Conservation (phyloP, 352 stramenopile species). For the Phytopythium boreale region DNA sequence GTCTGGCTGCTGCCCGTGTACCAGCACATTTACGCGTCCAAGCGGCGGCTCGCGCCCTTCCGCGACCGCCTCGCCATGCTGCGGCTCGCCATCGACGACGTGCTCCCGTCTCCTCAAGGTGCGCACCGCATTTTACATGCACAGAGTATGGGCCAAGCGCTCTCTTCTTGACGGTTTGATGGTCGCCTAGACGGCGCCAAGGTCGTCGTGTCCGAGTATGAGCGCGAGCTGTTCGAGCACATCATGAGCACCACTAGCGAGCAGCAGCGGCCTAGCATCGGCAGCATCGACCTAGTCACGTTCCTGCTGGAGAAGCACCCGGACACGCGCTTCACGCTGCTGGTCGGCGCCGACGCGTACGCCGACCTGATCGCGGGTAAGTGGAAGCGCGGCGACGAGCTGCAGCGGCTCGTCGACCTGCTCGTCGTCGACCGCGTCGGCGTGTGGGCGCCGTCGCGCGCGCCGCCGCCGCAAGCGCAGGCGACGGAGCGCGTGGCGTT, state of each 20-base stretch:
- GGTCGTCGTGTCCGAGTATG: slow-evolving; percentile 55
- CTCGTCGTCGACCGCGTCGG: slow-evolving; percentile 74
- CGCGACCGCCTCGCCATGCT: slow-evolving; percentile 72
- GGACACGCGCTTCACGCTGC: slow-evolving; percentile 62
- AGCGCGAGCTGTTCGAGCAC: slow-evolving; percentile 68
- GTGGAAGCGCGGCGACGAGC: slow-evolving; percentile 81
- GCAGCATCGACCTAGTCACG: slow-evolving; percentile 72
- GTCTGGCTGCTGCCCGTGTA: slow-evolving; percentile 90
- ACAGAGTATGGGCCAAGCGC: not conserved
- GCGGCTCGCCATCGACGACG: slow-evolving; percentile 42
- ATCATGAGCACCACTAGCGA: slow-evolving; percentile 10
- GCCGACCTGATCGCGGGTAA: slow-evolving; percentile 77
- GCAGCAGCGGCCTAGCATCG: slow-evolving; percentile 41
- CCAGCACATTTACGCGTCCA: slow-evolving; percentile 85
- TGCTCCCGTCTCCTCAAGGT: slow-evolving; percentile 14
- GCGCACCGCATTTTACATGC: not conserved
- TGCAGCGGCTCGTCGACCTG: slow-evolving; percentile 61
- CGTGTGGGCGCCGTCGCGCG: slow-evolving; percentile 39
- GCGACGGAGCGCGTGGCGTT: slow-evolving; percentile 32
- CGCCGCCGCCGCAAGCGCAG: slow-evolving; percentile 21
- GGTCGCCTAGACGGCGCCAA: slow-evolving; percentile 10
- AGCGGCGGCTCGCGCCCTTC: slow-evolving; percentile 74
- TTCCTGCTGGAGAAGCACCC: slow-evolving; percentile 43
- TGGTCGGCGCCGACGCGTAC: slow-evolving; percentile 84
- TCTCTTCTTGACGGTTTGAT: not conserved